Conservation (phyloP, 768 basidiomycete species). For the Udeniomyces megalosporus region DNA sequence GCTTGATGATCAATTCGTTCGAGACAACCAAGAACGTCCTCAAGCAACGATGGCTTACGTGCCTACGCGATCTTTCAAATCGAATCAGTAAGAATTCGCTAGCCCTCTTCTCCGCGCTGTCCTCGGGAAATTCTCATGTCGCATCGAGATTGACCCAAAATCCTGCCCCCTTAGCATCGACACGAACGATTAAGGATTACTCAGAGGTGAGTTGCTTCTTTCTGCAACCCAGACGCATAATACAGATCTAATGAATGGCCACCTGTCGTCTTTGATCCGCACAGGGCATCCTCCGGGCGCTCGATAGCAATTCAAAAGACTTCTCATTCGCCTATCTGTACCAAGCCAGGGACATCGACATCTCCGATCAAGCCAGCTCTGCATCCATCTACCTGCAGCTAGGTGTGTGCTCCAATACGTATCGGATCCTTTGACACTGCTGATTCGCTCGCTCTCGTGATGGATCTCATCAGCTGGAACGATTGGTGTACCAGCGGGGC, state of each 20-base stretch:
- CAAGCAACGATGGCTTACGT: background rate
- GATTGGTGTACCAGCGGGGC: background rate
- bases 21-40: conserved; percentile 5
- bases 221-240: background rate
- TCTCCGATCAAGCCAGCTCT: background rate
- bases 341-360: background rate
- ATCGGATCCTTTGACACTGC: no score
- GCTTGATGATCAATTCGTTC: conserved; percentile 12
- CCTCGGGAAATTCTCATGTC: background rate
- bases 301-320: conserved; percentile 2
- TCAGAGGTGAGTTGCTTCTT: background rate
- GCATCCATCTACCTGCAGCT: background rate
- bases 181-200: background rate
- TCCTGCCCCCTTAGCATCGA: background rate
- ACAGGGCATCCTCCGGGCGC: background rate
- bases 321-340: conserved; percentile 7
- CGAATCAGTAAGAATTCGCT: background rate
- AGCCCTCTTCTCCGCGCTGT: background rate
- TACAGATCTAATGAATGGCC: background rate
- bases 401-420: background rate
- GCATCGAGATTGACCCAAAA: no score
- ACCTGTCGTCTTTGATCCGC: no score
- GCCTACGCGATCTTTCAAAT: background rate
- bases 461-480: background rate
- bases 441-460: background rate